Percentiles rank a stretch among this genome's conserved stretches.
Conservation (phyloP, 352 stramenopile species). For the Aphanomyces euteiches region DNA sequence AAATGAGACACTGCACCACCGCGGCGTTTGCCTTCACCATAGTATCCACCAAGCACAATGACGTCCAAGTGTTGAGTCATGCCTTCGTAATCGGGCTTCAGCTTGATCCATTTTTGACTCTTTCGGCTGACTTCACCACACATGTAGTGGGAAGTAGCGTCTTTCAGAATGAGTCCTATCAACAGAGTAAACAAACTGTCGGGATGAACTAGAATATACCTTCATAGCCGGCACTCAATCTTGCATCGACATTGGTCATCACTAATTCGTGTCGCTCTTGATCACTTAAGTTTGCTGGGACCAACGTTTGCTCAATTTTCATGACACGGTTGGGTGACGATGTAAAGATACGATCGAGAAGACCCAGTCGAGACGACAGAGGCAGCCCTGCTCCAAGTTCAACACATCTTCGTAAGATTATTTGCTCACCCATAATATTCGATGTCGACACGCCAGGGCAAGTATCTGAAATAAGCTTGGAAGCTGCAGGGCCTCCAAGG, state of each 20-base stretch:
- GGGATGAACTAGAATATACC: slow-evolving; percentile 29
- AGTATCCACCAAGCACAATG: slow-evolving; percentile 78
- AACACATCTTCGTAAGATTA: background rate
- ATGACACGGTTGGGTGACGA: slow-evolving; percentile 68
- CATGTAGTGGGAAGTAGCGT: slow-evolving; percentile 85
- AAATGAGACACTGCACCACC: slow-evolving; percentile 83
- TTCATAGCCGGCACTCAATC: slow-evolving; percentile 70
- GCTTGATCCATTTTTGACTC: slow-evolving; percentile 81
- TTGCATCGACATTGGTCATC: slow-evolving; percentile 74
- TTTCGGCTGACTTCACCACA: slow-evolving; percentile 75
- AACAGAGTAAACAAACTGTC: too few relatives aligned
- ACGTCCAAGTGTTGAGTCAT: slow-evolving; percentile 81
- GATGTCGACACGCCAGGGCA: slow-evolving; percentile 9
- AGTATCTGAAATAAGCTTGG: background rate
- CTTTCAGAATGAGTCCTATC: slow-evolving; percentile 66
- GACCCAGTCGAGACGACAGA: slow-evolving; percentile 49
- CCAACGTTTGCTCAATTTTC: slow-evolving; percentile 76
- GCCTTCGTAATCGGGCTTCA: slow-evolving; percentile 83
- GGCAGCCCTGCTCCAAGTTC: slow-evolving; percentile 42
- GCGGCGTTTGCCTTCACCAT: slow-evolving; percentile 64
- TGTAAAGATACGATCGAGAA: slow-evolving; percentile 63
- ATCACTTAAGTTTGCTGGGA: slow-evolving; percentile 55
- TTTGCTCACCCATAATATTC: slow-evolving; percentile 26
- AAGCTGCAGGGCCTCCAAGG: slow-evolving; percentile 38
- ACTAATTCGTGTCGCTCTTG: slow-evolving; percentile 75